These are phyloP conservation scores for Colletotrichum sp. DNA, from an alignment of 2,329 filamentous ascomycete genomes.

Conservation along the genomic window DNA sequence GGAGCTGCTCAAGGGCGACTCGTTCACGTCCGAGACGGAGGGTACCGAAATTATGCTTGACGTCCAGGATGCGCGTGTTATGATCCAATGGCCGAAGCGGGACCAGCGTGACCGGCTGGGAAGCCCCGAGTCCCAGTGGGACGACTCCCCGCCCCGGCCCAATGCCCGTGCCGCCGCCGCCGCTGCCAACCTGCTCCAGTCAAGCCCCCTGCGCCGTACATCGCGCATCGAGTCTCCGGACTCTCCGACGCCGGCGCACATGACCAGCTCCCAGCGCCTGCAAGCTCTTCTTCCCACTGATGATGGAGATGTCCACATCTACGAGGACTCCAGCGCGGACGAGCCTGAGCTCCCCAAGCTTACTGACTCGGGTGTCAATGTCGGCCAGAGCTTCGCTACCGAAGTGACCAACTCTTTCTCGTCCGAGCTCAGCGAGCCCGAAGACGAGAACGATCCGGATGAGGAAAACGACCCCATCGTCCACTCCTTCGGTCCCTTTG, in stretches of 20 bases:
- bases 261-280: conserved; percentile 49
- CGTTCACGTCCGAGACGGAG: conserved; percentile 88
- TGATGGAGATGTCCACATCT: conserved; percentile 25
- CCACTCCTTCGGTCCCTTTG: conserved; percentile 90
- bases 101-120: conserved; percentile 53
- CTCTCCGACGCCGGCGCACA: conserved; percentile 59
- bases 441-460: conserved; percentile 65
- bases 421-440: conserved; percentile 60
- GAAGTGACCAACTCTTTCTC: conserved; percentile 59
- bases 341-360: conserved; percentile 43
- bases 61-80: conserved; percentile 88
- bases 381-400: conserved; percentile 53
- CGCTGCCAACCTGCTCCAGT: conserved; percentile 52
- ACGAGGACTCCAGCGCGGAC: conserved; percentile 25
- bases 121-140: conserved; percentile 72
- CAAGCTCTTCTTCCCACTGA: conserved; percentile 46
- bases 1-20: conserved; percentile 86
- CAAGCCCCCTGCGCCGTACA: conserved; percentile 63
- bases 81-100: conserved; percentile 83
- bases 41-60: conserved; percentile 92
- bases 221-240: conserved; percentile 74
- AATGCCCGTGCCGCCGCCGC: conserved; percentile 32
- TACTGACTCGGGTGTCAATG: conserved; percentile 22
- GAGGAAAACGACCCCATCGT: conserved; percentile 95
- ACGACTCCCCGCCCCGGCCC: conserved; percentile 59